Base-by-base conservation (phyloP, 192 early-diverging fungal genomes). In the Coemansia sp. region DNA sequence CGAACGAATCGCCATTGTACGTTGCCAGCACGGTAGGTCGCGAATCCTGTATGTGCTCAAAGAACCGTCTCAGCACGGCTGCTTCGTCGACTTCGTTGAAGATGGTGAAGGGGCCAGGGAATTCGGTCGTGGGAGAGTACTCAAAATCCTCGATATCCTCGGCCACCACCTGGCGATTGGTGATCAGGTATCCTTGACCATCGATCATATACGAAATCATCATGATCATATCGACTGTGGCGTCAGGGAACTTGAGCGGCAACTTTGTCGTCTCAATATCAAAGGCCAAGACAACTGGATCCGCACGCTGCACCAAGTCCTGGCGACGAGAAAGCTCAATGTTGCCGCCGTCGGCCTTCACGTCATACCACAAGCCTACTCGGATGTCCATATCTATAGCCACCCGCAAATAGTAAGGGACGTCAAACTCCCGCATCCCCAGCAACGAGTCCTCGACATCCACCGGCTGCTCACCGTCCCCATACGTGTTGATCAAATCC, bases 181-280 rank as follows among this genome's bases (percentile, higher is more conserved):
- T 97, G 46, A 99, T 97, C 37, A 99, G 71, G 58, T 87, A 97
- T 0, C 97, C 97, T 88, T 90, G 88, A 16, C 93, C 97, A 53
- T 97, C 94, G 47, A 99, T 89, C 97, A 99, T 99, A 69, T 99
- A 99, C 26, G 95, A 97, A 60, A 99, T 96, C 97, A 99, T 99
- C 93, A 97, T 99, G 57, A 99, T 92, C 37, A 83, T 84, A 66
- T 99, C 97, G 28, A 87, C 85, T 3, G 71, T 44, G 0, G 93
- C 82, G 56, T 97, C 97, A 7, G 97, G 97, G 56, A 99, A 99
- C 72, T 96, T 97, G 28, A 99, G 82, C 28, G 97, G 97, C 28
- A 93, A 69, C 68, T 99, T 99, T 28, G 95, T 94, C 0, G 93
- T 96, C 78, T 99, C 97, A 51, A 99, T 99, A 80, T 97, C 94